Base-by-base conservation (phyloP, 495 filamentous ascomycete species). In the Haplographium delicatum region DNA sequence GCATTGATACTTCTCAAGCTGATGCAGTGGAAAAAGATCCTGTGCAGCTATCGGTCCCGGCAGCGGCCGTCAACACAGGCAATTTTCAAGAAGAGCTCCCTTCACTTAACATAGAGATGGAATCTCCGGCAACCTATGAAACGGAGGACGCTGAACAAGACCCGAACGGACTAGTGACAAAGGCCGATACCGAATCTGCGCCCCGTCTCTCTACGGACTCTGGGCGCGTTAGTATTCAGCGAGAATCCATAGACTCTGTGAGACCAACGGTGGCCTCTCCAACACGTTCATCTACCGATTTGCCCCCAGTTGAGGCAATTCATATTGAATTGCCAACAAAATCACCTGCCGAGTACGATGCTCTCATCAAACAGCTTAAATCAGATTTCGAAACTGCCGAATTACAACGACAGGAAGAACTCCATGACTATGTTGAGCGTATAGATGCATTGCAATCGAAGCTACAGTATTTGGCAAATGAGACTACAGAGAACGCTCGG, bases 401-500 rank as follows among this genome's bases (percentile, higher is more conserved):
- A 38, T 63, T 72, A 22, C 80, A 83, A 43, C 74, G 85, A 60
- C 87, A 89, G 48, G 86, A 89, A 59, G 90, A 96, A 62, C 74
- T 85, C 15, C 81, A 93, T 56, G 75, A 70, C 9, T 91, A 94
- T 50, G 78, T 91, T 10, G 93, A 96, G 66, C 82, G 88, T 2
- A 95, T 97, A 31, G 93, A 97, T 67, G 86, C 94, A 16, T 72
- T 98, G 8, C 86, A 96, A 63, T 80, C 88, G 5, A 96, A 96
- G 61, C 72, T 98, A 22, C 82, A 87, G 47, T 95, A 91, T 62
- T 74, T 97, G 4, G 83, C 90, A 2, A 84, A 82, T 46, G 84
- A 90, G 54, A 82, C 84, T 28, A 80, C 84, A 1, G 85, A 88
- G 24, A 72, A 83, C 0, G 84, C 90, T 4, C 78, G 79, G 53